Base-by-base conservation (phyloP, 768 basidiomycete genomes). In the Hericium coralloides region DNA sequence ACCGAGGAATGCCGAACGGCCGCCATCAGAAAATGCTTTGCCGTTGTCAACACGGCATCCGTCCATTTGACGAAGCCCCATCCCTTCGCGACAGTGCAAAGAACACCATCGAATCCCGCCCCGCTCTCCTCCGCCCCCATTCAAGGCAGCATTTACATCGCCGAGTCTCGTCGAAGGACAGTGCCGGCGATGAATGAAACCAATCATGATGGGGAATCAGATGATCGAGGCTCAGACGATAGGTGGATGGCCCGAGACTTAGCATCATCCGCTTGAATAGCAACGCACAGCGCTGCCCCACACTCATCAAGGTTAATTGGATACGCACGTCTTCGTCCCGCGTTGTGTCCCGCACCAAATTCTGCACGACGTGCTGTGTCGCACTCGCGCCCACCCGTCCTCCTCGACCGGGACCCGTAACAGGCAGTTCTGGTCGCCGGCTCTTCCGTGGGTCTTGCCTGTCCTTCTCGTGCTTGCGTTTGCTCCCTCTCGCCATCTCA, bases 371-470 rank as follows among this genome's bases (percentile, higher is more conserved):
- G 68, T 98, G 94, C 65, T 98, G 95, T 52, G 93, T 98, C 17
- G 95, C 95, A 73, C 92, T 95, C 37, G 93, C 93, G 41, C 97
- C 97, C 41, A 99, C 90, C 41, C 97, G 76, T 54, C 97, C 97
- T 20, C 97, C 97, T 65, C 81, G 81, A 55, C 97, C 97, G 12
- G 93, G 94, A 12, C 97, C 97, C 60, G 79, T 87, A 55, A 99
- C 85, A 25, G 97, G 97, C 65, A 95, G 76, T 67, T 93, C 92
- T 20, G 97, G 97, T 62, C 94, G 80, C 66, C 82, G 82, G 72
- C 91, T 93, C 81, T 97, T 97, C 66, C 89, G 81, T 43, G 91
- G 88, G 73, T 97, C 92, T 78, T 82, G 72, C 61, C 91, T 74
- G 61, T 92, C 91, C 73, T 87, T 93, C 64, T 98, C 94, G 59